Base-by-base conservation (phyloP, 2,329 filamentous ascomycete species). In the Parastagonospora avenae region DNA sequence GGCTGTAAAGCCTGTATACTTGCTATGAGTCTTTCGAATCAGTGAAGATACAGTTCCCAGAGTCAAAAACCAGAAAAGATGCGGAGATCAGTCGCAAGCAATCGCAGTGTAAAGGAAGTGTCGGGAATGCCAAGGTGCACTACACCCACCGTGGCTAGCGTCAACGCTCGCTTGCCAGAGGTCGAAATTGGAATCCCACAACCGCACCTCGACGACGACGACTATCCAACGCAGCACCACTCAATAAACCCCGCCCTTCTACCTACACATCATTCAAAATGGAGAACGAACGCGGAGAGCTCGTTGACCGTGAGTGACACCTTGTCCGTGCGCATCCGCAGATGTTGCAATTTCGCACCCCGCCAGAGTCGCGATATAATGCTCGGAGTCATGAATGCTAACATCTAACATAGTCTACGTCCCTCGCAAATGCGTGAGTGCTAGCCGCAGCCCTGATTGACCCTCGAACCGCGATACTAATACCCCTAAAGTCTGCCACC, bases 261-360 rank as follows among this genome's bases (percentile, higher is more conserved):
- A 64, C 56, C 50, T 49, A 60, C 60, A 64, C 39, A 66, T 63
- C 55, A 60, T 48, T 62, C 76, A 92, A 85, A 82, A 99, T 97
- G 94, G 94, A 99, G 87, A 99, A 99, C 92, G 94, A 97, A 85
- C 92, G 92, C 84, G 93, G 93, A 84, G 92, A 97, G 82, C 92
- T 97, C 83, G 94, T 97, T 80, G 93, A 97, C 84, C 92, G 62
- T 65, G 62, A 60, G 62, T 44, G 41, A 40, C n/a, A 29, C 43
- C 54, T 42, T 41, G 32, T 14, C 40, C 30, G 29, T 11, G 29
- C n/a, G 16, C 32, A 12, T 10, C 12, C n/a, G 10, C 36, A 39
- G 24, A 46, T 15, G 12, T n/a, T 24, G 42, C 35, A 31, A 19
- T 24, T 38, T 28, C 36, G 31, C 41, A 28, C 35, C 30, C 37